Base-by-base conservation (phyloP, 371 early-diverging fungal genomes). In the Mucor indicus region DNA sequence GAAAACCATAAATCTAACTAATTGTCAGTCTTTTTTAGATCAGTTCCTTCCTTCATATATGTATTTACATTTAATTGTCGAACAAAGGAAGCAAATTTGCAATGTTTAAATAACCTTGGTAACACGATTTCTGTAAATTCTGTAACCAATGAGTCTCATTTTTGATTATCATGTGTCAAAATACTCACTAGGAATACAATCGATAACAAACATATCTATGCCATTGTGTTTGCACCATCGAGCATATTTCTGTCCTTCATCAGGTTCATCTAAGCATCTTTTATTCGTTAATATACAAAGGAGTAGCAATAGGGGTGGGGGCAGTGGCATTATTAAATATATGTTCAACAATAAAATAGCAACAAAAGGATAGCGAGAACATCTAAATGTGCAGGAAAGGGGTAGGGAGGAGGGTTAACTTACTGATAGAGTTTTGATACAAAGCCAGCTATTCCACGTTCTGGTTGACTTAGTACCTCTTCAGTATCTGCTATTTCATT, bases 1-100 rank as follows among this genome's bases (percentile, higher is more conserved):
- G 69, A 47, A 75, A 75, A 0, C 75, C 75, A 36, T 75, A 75
- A 20, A 75, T 75, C 75, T 75, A n/a, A n/a, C n/a, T n/a, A n/a
- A n/a, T n/a, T n/a, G n/a, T n/a, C n/a, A n/a, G n/a, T n/a, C n/a
- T n/a, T n/a, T n/a, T n/a, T n/a, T n/a, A n/a, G n/a, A n/a, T n/a
- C n/a, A n/a, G n/a, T n/a, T n/a, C n/a, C n/a, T n/a, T n/a, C n/a
- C n/a, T n/a, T n/a, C n/a, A n/a, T n/a, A n/a, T n/a, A n/a, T n/a
- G n/a, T n/a, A n/a, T 57, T 55, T 69, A 75, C 75, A 62, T 75
- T 75, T 15, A 75, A 55, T 42, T 75, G 75, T 47, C 75, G 50
- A 19, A 75, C 75, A 61, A 75, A 75, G 0, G 75, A 71, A 9
- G 75, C 67, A 55, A 75, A 75, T 48, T 75, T 75, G 42, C 75